Conservation (phyloP, 2,329 filamentous ascomycete species). For the Verticillium alfalfae region DNA sequence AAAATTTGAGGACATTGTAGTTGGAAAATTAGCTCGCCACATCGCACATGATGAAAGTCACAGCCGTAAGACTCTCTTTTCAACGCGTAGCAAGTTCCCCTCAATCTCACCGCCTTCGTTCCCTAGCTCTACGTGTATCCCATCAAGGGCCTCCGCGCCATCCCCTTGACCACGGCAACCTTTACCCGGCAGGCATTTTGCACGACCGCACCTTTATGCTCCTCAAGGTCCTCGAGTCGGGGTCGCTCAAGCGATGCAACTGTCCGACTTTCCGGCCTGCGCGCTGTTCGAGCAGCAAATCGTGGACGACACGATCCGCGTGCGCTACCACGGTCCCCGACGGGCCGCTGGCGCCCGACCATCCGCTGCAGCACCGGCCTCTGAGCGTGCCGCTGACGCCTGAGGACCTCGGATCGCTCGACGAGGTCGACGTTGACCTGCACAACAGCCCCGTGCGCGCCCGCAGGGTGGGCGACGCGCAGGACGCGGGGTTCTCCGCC, state of each 20-base stretch:
- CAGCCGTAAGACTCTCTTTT: neutral
- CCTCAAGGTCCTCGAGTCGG: slow-evolving; percentile 41
- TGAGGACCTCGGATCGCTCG: slow-evolving; percentile 31
- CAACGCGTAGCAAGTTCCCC: neutral
- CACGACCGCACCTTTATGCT: slow-evolving; percentile 70
- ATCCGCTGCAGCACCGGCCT: slow-evolving; percentile 25
- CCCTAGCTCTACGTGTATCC: slow-evolving; percentile 60
- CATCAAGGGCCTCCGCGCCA: slow-evolving; percentile 65
- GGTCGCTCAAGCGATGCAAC: slow-evolving; percentile 51
- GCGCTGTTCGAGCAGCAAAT: slow-evolving; percentile 60
- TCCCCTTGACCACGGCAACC: slow-evolving; percentile 45
- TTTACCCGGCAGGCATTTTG: slow-evolving; percentile 54
- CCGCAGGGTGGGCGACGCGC: slow-evolving; percentile 57
- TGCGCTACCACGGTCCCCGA: slow-evolving; percentile 34
- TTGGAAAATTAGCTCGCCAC: too few species aligned
- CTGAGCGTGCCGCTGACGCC: slow-evolving; percentile 56
- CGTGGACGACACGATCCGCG: slow-evolving; percentile 26
- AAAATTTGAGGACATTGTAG: neutral
- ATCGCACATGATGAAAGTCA: neutral
- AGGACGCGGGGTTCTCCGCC: slow-evolving; percentile 62
- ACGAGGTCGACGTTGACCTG: slow-evolving; percentile 48
- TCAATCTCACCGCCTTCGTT: neutral
- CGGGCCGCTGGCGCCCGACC: slow-evolving; percentile 29
- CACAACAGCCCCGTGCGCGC: slow-evolving; percentile 52
- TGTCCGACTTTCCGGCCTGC: slow-evolving; percentile 52